A percentile compares a stretch with the other conserved stretches of the same genome.
These are phyloP conservation scores for Phytophthora hybrid DNA, from an alignment of 352 stramenopile genomes.

Conservation along the genomic window DNA sequence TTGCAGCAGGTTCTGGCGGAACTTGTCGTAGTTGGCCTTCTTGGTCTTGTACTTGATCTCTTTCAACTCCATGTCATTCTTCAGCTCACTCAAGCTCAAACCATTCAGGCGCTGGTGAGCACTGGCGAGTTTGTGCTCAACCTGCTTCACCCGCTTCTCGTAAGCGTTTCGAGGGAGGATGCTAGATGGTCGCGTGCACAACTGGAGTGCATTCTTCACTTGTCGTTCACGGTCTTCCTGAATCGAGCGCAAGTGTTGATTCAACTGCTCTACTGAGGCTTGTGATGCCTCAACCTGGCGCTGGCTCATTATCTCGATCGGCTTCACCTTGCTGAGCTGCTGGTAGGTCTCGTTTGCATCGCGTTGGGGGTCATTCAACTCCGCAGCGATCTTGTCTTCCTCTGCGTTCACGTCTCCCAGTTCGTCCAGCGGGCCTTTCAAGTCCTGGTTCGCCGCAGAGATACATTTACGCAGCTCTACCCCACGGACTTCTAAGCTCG, in stretches of 20 bases:
- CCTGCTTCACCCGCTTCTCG: neutral
- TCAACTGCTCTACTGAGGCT: neutral
- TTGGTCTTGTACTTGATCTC: neutral
- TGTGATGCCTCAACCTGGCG: neutral
- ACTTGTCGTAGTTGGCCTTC: slow-evolving; percentile 4
- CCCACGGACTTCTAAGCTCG: slow-evolving; percentile 31
- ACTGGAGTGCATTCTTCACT: neutral
- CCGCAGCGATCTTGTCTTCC: slow-evolving; percentile 10
- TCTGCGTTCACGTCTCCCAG: slow-evolving; percentile 49
- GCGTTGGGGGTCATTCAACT: neutral
- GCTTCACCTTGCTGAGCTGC: neutral
- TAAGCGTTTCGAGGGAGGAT: neutral
- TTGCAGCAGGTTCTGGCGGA: neutral
- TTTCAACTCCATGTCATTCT: neutral
- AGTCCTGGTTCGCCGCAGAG: slow-evolving; percentile 56
- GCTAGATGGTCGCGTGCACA: neutral
- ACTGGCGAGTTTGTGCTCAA: neutral
- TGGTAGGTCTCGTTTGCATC: neutral
- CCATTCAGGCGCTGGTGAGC: neutral
- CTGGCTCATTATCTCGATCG: neutral
- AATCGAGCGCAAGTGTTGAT: neutral
- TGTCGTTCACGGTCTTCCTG: neutral
- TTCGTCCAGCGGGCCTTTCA: slow-evolving; percentile 57
- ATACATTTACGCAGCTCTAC: slow-evolving; percentile 55
- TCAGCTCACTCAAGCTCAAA: neutral